These are phyloP conservation scores for Didymella keratinophila DNA, from an alignment of 2,329 filamentous ascomycete species.

Conservation along the genomic window DNA sequence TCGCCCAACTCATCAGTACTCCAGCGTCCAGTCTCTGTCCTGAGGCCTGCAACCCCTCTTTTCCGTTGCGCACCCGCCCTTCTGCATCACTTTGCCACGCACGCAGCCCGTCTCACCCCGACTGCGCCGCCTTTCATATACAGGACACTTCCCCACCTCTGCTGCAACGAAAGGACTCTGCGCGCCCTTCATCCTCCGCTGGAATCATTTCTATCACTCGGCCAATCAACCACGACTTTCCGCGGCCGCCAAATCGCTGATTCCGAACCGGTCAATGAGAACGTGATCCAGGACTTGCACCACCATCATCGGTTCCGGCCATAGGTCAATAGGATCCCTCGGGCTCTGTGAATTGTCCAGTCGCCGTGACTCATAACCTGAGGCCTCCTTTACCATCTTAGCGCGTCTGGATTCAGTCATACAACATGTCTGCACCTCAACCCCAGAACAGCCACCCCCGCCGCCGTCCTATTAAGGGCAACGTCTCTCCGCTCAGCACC, in stretches of 20 bases:
- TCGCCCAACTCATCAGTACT: conserved; percentile 30
- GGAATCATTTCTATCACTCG: conserved; percentile 20
- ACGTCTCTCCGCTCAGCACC: conserved; percentile 46
- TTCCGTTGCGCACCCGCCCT: conserved; percentile 33
- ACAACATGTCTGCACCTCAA: conserved; percentile 50
- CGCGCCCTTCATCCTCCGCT: conserved; percentile 41
- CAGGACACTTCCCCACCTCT: conserved; percentile 31
- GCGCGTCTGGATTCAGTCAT: conserved; percentile 44
- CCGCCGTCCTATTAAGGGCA: conserved; percentile 54
- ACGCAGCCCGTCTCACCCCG: conserved; percentile 40
- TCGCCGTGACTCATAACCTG: conserved; percentile 48
- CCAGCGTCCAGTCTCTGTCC: conserved; percentile 30
- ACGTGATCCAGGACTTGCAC: conserved; percentile 36
- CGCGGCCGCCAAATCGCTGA: conserved; percentile 20
- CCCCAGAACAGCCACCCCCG: conserved; percentile 55
- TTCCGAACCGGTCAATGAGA: conserved; percentile 34
- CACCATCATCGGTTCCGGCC: conserved; percentile 32
- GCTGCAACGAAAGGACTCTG: conserved; percentile 31
- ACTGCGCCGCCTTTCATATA: conserved; percentile 48
- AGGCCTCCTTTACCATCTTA: conserved; percentile 38
- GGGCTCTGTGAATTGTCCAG: conserved; percentile 35
- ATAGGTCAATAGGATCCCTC: conserved; percentile 33
- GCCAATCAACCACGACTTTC: conserved; percentile 20
- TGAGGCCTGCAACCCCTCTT: conserved; percentile 41
- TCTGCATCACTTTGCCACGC: conserved; percentile 35